Evolutionary conservation across 352 stramenopile species (phyloP), one percentile per base, ranked within the genome.

Genomic region (Pythium rishiriense): DNA sequence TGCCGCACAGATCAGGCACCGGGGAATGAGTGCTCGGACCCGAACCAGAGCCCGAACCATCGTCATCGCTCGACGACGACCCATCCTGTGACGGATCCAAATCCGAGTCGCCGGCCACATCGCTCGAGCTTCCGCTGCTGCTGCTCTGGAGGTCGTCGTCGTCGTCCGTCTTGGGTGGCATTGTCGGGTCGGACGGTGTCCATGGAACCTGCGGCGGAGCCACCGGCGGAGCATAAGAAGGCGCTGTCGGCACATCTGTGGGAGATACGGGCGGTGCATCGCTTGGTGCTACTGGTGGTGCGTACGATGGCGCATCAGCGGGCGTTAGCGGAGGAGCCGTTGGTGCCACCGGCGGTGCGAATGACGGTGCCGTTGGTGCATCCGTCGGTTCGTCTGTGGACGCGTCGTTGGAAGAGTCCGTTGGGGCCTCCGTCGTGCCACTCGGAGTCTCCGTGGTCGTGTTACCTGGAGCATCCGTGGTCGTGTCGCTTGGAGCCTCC

Each of bases 51-150:
- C 41, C 41, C 24, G 46, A 33, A 24, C n/a, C 37, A n/a, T 43
- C 37, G 37, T 43, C n/a, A n/a, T n/a, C 14, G 49, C 49, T 42
- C 15, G 49, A 56, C 17, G 49, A 26, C 17, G 47, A 54, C 4
- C 47, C 28, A 17, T 39, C 22, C 26, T 29, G 50, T n/a, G 50
- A 47, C 10, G 24, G 31, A 33, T 58, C 50, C 22, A 25, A 31
- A 25, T 37, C 24, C 46, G 25, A 43, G 37, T n/a, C 37, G 37
- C 31, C 24, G 10, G 45, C 21, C 45, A 25, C 24, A 25, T 53
- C 46, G 46, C 28, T 53, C 28, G 46, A 53, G 46, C 46, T 21
- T 12, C 37, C n/a, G 37, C 37, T 43, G 12, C 14, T 43, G 37
- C 14, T n/a, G n/a, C 42, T 33, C n/a, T 10, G 22, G 45, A 33